Percentiles rank a stretch among this genome's conserved stretches.
phyloP scores from a whole-genome alignment of 306 rosid species.

The Lablab purpureus region DNA sequence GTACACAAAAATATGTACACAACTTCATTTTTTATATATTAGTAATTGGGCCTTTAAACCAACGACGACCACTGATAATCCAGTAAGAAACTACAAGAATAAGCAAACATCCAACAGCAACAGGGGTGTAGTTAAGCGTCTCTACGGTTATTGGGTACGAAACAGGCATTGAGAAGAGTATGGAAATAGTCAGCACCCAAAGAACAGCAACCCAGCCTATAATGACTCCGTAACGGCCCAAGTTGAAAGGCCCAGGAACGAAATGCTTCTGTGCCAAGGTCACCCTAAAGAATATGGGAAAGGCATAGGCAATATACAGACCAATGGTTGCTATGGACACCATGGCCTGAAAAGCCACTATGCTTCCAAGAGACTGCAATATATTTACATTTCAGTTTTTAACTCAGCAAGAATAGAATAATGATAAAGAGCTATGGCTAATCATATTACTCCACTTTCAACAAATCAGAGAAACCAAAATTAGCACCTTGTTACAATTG shows the following conservation, averaged over 20 bases:
- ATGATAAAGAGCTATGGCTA: no score
- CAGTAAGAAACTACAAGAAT: slow-evolving; percentile 65
- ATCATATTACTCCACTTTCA: no score
- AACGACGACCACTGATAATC: slow-evolving; percentile 66
- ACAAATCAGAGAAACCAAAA: no score
- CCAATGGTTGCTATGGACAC: slow-evolving; percentile 83
- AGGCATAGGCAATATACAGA: slow-evolving; percentile 84
- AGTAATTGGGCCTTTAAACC: slow-evolving; percentile 89
- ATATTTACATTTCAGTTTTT: not conserved
- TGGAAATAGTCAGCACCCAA: slow-evolving; percentile 80
- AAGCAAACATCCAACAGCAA: slow-evolving; percentile 77
- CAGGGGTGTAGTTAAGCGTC: slow-evolving; percentile 90
- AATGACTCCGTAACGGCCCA: slow-evolving; percentile 71
- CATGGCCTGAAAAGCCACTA: slow-evolving; percentile 90
- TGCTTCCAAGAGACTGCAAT: slow-evolving; percentile 92
- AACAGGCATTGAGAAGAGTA: slow-evolving; percentile 85
- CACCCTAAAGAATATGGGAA: slow-evolving; percentile 90
- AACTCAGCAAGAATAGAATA: no score
- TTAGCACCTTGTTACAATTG: no score
- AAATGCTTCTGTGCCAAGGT: slow-evolving; percentile 78
- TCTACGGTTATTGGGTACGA: slow-evolving; percentile 76
- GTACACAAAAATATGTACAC: not conserved
- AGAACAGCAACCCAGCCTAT: slow-evolving; percentile 85
- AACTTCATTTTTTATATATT: slow-evolving; percentile 56
- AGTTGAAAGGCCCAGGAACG: slow-evolving; percentile 79